These are phyloP conservation scores for Monosporozyma aerobia DNA, from an alignment of 805 yeast species.

Conservation along the genomic window DNA sequence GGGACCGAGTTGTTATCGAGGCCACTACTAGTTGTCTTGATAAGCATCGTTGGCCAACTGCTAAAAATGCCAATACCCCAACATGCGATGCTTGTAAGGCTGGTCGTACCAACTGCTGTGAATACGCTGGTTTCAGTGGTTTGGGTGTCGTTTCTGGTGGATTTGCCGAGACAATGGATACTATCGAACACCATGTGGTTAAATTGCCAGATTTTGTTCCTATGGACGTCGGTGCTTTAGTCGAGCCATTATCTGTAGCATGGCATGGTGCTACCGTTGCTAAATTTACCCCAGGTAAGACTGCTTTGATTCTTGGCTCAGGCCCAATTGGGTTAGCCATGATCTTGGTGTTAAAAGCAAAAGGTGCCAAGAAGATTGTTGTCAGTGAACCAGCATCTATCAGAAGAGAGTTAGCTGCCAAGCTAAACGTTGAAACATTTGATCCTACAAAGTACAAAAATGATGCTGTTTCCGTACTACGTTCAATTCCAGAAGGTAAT, in stretches of 20 bases:
- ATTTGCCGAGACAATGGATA: conserved; percentile 39
- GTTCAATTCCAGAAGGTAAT: conserved; percentile 34
- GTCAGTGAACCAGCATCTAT: conserved; percentile 42
- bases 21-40: conserved; percentile 51
- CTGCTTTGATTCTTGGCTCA: conserved; percentile 47
- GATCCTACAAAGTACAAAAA: conserved; percentile 38
- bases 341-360: conserved; percentile 45
- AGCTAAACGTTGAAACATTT: conserved; percentile 39
- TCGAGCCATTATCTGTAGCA: conserved; percentile 49
- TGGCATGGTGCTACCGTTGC: conserved; percentile 48
- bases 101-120: conserved; percentile 47
- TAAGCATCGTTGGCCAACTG: conserved; percentile 31
- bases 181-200: conserved; percentile 33
- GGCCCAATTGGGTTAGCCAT: conserved; percentile 59
- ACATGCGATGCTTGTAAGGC: conserved; percentile 33
- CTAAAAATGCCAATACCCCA: conserved; percentile 14
- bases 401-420: conserved; percentile 41
- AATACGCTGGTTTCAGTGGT: conserved; percentile 41
- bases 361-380: conserved; percentile 40
- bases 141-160: conserved; percentile 52
- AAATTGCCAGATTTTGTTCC: conserved; percentile 37
- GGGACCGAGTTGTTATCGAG: conserved; percentile 55
- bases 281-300: conserved; percentile 36
- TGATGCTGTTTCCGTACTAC: conserved; percentile 30
- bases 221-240: conserved; percentile 46